Percentiles rank a stretch among this genome's conserved stretches.
Conservation (phyloP, 2,329 filamentous ascomycete genomes). For the Alternaria rosae region DNA sequence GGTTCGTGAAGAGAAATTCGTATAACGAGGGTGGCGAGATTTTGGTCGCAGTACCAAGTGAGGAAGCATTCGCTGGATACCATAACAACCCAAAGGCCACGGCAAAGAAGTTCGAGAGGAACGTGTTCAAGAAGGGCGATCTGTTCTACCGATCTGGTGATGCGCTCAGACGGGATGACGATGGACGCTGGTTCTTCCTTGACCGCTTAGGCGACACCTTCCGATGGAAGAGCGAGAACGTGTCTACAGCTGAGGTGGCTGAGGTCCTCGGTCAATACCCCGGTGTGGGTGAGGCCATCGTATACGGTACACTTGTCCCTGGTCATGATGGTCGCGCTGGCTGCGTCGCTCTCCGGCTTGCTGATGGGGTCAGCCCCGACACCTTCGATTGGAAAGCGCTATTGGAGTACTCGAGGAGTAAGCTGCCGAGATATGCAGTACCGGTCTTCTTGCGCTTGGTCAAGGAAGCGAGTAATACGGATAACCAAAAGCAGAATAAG, state of each 20-base stretch:
- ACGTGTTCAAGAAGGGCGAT: slow-evolving; percentile 56
- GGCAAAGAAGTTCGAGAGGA: slow-evolving; percentile 58
- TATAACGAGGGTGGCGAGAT: slow-evolving; percentile 77
- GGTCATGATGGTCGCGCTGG: slow-evolving; percentile 59
- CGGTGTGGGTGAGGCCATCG: slow-evolving; percentile 54
- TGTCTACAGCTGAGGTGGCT: slow-evolving; percentile 56
- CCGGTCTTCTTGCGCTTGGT: slow-evolving; percentile 74
- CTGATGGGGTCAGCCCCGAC: slow-evolving; percentile 44
- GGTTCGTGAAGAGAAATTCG: slow-evolving; percentile 67
- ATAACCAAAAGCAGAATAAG: slow-evolving; percentile 84
- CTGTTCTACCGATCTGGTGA: slow-evolving; percentile 57
- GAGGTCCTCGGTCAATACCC: slow-evolving; percentile 53
- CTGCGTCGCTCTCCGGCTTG: slow-evolving; percentile 65
- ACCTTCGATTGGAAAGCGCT: slow-evolving; percentile 37
- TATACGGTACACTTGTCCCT: slow-evolving; percentile 56
- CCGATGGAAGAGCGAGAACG: slow-evolving; percentile 59
- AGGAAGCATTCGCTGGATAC: slow-evolving; percentile 66
- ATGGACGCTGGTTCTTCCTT: slow-evolving; percentile 57
- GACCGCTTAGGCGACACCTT: slow-evolving; percentile 57
- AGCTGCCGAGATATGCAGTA: slow-evolving; percentile 74
- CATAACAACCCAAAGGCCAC: slow-evolving; percentile 71
- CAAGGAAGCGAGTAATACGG: slow-evolving; percentile 64
- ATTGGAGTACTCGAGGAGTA: slow-evolving; percentile 28
- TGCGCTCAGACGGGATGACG: slow-evolving; percentile 51
- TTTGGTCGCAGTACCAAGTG: slow-evolving; percentile 65